These are phyloP conservation scores for Vanrija humicola DNA, from an alignment of 1,284 basidiomycete genomes.

Conservation along the genomic window DNA sequence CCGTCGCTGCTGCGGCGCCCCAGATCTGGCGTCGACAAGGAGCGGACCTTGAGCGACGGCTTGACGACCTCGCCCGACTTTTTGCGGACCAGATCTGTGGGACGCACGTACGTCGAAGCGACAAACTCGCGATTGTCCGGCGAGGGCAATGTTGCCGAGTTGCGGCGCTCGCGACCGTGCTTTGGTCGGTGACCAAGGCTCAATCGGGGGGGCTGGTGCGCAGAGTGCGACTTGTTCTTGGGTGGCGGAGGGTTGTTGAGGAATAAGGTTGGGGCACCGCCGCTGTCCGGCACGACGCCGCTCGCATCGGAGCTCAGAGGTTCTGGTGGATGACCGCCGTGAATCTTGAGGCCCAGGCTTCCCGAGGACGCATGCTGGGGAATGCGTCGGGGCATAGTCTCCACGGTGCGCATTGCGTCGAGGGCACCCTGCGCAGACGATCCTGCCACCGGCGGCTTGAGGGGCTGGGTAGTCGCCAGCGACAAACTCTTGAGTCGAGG, in stretches of 20 bases:
- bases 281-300: background rate
- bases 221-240: background rate
- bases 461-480: too few relatives aligned
- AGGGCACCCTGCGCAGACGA: background rate
- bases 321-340: background rate
- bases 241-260: background rate
- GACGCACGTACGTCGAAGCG: constrained; percentile 15
- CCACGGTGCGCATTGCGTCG: constrained; percentile 9
- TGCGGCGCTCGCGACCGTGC: background rate
- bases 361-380: background rate
- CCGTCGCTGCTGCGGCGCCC: constrained; percentile 26
- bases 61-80: constrained; percentile 51
- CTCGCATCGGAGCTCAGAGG: background rate
- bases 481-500: too few relatives aligned
- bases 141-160: constrained; percentile 4
- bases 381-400: background rate
- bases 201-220: constrained; percentile 8
- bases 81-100: constrained; percentile 43
- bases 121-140: background rate
- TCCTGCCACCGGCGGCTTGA: too few relatives aligned
- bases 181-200: constrained; percentile 8
- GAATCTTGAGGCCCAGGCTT: background rate
- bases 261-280: background rate
- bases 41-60: constrained; percentile 46
- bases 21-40: constrained; percentile 48